Evolutionary conservation across 805 yeast genomes (phyloP), one percentile per base, ranked within the genome.

Genomic region (Candida koratica): DNA sequence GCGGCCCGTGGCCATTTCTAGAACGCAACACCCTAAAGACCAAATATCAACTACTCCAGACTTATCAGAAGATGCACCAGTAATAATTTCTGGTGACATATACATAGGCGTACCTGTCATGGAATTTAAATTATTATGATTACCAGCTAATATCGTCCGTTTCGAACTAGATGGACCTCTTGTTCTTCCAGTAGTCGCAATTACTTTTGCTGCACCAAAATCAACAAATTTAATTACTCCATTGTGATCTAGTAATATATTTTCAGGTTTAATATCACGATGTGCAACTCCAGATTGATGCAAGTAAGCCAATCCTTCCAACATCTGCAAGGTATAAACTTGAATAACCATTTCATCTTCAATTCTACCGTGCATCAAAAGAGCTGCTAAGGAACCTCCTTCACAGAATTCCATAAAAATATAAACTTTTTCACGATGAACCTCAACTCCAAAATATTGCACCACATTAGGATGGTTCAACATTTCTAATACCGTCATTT

Each of bases 41-140:
- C 98, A 93, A 22, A 93, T 84, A 61, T 93, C 98, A 31, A 64
- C 73, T 3, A 80, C 77, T 3, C 89, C 89, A 45, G 71, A 75
- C 37, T 69, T 65, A 22, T 81, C 82, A 1, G 72, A 53, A 1
- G 71, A 59, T 5, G 75, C 69, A 2, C 97, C 97, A 1, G 93
- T 85, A 40, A 93, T 86, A 0, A 86, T 84, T 52, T 93, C 98
- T 0, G 98, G 98, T 0, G 97, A 87, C 97, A 93, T 90, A 61
- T 93, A 93, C 97, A 90, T 93, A 11, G 97, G 97, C 0, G 98
- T 93, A 25, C 98, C 98, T 2, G 95, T 80, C 68, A 84, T 71
- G 18, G 75, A 65, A 32, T 60, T 63, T 43, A 73, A 65, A 46
- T 69, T 62, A 32, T 39, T 41, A 23, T 42, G 42, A 23, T 36